Conservation (phyloP, 768 basidiomycete genomes). For the Russula earlei region DNA sequence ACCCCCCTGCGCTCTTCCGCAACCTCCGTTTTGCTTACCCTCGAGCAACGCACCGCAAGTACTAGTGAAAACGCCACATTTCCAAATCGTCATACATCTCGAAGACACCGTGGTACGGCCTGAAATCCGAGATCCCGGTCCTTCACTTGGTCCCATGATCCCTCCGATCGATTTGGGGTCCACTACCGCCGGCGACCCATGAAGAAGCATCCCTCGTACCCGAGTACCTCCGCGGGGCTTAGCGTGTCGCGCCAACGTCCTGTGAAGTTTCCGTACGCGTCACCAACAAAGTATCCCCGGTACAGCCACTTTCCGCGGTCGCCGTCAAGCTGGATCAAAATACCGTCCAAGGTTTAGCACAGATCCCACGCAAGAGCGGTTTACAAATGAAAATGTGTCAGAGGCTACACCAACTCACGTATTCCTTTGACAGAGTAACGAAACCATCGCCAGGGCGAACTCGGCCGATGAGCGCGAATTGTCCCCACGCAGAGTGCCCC, state of each 20-base stretch:
- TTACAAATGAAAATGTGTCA: not conserved
- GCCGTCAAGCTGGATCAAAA: constrained; percentile 41
- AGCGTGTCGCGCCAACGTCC: constrained; percentile 85
- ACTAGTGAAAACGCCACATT: constrained; percentile 1
- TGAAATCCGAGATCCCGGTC: constrained; percentile 1
- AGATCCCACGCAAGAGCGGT: not conserved
- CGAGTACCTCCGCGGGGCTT: constrained; percentile 47
- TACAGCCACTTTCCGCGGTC: constrained; percentile 82
- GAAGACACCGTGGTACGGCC: not conserved
- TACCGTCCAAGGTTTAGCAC: constrained; percentile 19
- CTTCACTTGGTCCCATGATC: not conserved
- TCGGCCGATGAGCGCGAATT: constrained; percentile 71
- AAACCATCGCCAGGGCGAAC: constrained; percentile 77
- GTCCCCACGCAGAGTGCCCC: constrained; percentile 91
- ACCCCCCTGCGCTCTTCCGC: not conserved
- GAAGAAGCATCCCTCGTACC: constrained; percentile 82
- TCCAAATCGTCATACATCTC: not conserved
- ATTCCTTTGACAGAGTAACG: constrained; percentile 76
- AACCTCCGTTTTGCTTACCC: not conserved
- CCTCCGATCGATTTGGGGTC: not conserved
- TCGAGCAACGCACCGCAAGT: not conserved
- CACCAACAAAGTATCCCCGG: constrained; percentile 71
- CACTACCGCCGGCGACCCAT: constrained; percentile 55
- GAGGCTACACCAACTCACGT: constrained; percentile 36
- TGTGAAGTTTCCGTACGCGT: constrained; percentile 56